Conservation (phyloP, 208 protist genomes). For the Wallacemonas collosoma region DNA sequence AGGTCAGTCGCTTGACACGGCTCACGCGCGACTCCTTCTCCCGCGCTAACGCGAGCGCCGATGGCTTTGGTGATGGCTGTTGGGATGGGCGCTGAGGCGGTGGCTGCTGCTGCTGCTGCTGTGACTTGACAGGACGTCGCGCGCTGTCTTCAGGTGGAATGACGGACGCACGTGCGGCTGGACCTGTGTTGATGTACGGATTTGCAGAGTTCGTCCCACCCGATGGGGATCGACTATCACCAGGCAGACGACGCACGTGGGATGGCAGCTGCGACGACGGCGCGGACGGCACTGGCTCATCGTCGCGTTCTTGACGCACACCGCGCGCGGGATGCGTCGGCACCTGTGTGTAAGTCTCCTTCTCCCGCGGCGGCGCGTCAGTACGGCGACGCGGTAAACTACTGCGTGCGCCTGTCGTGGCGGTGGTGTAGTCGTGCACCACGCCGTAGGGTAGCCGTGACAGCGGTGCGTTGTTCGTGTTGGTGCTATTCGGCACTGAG, state of each 20-base stretch:
- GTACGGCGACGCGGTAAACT: neutral
- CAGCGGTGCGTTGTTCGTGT: neutral
- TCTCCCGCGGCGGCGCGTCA: no score
- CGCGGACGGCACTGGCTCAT: constrained; percentile 4
- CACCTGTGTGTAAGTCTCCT: no score
- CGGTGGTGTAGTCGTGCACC: neutral
- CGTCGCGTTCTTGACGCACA: neutral
- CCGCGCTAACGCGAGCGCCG: neutral
- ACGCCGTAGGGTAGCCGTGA: neutral
- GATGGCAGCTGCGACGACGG: constrained; percentile 13
- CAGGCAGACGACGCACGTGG: constrained; percentile 9
- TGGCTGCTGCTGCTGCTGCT: neutral
- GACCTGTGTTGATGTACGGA: constrained; percentile 2
- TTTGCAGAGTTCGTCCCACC: neutral
- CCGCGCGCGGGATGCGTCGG: no score
- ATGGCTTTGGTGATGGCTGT: neutral
- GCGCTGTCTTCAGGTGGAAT: neutral
- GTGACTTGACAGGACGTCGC: neutral
- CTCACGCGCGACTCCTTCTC: constrained; percentile 14
- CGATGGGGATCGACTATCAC: constrained; percentile 7
- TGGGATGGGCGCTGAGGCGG: neutral
- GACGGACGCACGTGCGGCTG: constrained; percentile 2
- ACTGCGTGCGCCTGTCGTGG: neutral
- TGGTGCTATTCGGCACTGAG: no score
- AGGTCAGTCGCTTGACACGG: neutral